Evolutionary conservation across 2,329 filamentous ascomycete genomes (phyloP).

Genomic region (Phialocephala subalpina): DNA sequence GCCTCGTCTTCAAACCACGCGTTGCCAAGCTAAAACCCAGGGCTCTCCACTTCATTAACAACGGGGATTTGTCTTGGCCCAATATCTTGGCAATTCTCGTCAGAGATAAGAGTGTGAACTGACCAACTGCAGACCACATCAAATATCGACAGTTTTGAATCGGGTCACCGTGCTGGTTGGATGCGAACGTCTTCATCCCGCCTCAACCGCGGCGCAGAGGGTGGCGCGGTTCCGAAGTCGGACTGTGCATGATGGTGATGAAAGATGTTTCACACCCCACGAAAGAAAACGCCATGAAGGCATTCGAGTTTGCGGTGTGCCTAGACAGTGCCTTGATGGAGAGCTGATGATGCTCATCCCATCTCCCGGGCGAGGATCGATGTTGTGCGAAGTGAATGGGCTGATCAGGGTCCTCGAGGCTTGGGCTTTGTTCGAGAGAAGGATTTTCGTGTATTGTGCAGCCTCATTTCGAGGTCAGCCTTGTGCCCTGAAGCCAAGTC

Average conservation of each 20-base stretch:
- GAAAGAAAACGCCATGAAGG: not conserved
- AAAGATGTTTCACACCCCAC: not conserved
- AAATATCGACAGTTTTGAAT: not conserved
- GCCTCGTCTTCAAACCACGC: not conserved
- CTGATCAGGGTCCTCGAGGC: no score
- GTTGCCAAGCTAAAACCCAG: not conserved
- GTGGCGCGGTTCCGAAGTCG: not conserved
- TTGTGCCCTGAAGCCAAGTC: no score
- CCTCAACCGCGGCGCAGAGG: not conserved
- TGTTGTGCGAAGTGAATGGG: no score
- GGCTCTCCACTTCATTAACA: not conserved
- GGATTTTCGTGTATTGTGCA: no score
- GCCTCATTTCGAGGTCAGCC: no score
- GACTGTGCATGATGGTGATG: not conserved
- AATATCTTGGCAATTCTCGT: constrained; percentile 2
- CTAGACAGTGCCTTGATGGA: no score
- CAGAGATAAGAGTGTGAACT: not conserved
- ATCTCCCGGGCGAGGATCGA: no score
- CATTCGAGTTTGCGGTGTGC: not conserved
- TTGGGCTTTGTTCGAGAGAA: no score
- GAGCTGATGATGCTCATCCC: no score
- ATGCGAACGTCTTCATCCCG: not conserved
- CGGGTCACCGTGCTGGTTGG: no score
- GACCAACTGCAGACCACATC: not conserved
- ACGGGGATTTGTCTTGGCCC: not conserved